Evolutionary conservation across 208 protist genomes (phyloP), one percentile per base, ranked within the genome.

Genomic region (Leishmania lainsoni): DNA sequence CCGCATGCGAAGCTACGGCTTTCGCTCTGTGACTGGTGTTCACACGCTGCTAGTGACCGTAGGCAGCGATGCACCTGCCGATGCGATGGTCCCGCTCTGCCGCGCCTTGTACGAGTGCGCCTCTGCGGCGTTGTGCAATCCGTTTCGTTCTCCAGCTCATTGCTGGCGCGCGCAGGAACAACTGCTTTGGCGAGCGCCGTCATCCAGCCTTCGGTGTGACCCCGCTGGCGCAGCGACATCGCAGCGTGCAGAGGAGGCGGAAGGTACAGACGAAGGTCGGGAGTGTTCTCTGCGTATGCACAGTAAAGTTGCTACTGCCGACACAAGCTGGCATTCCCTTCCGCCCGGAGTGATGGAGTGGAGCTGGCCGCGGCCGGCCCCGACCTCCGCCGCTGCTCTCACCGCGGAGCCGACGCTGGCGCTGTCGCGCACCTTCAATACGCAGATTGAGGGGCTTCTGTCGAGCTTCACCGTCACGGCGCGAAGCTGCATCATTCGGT

Each of bases 41-140:
- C 83, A 80, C 26, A 93, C 91, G 22, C 80, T 97, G 12, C 82
- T 97, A 51, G 87, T 94, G 39, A 94, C 91, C 68, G 89, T 96
- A 16, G 92, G 94, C 29, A 65, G 76, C 66, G 83, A 88, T 35
- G 89, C 90, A 6, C 90, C 92, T 9, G 66, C 86, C 5, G 94
- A 97, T 78, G 94, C 94, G 66, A 89, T 97, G 75, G 77, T 95
- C 83, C 94, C 94, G n/a, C 79, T 97, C 8, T 95, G 92, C 83
- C 90, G 94, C 20, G 74, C 91, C 32, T 80, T 94, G 1, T 96
- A 96, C 84, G 94, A 97, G 82, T 87, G 79, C 48, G 89, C 92
- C 26, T 94, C 91, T 3, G 83, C 84, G 0, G 87, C 89, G 2
- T 71, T 97, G 69, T 96, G 94, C 84, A 96, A 96, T 73, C 94